Evolutionary conservation across 1,284 basidiomycete species (phyloP).

Genomic region (Somion occarium): DNA sequence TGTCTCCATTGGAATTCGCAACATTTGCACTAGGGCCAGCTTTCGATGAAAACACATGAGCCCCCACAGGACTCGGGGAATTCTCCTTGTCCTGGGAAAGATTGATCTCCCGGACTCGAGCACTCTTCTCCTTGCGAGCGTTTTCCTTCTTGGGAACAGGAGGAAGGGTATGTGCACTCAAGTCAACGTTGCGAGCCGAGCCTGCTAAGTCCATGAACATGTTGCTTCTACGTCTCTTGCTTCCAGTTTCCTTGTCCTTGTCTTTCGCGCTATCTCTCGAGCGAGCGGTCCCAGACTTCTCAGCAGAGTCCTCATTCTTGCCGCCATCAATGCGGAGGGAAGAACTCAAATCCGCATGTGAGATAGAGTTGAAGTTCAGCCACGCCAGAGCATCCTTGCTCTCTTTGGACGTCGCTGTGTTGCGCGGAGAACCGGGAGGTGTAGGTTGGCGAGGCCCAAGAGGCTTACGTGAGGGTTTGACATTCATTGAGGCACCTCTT

Average conservation of each 20-base stretch:
- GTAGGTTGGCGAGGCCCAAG: neutral
- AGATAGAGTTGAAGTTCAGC: neutral
- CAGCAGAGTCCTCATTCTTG: neutral
- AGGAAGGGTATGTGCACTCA: neutral
- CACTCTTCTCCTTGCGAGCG: slow-evolving; percentile 5
- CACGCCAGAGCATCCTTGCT: neutral
- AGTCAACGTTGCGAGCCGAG: neutral
- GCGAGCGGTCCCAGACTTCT: neutral
- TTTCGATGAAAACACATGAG: neutral
- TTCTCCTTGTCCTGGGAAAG: neutral
- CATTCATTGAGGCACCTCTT: neutral
- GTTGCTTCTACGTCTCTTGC: neutral
- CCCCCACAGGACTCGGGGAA: slow-evolving; percentile 8
- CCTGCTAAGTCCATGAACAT: neutral
- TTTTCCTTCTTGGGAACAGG: neutral
- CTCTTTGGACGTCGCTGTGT: neutral
- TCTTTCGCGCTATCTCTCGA: slow-evolving; percentile 3
- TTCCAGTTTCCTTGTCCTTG: slow-evolving; percentile 4
- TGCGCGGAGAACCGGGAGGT: neutral
- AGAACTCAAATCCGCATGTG: neutral
- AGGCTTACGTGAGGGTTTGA: slow-evolving; percentile 1
- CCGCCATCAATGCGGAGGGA: neutral
- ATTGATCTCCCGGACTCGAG: neutral
- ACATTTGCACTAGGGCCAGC: neutral
- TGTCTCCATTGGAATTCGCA: too few species aligned